Conservation (phyloP, 805 yeast genomes). For the Lipomyces yamanashiensis region DNA sequence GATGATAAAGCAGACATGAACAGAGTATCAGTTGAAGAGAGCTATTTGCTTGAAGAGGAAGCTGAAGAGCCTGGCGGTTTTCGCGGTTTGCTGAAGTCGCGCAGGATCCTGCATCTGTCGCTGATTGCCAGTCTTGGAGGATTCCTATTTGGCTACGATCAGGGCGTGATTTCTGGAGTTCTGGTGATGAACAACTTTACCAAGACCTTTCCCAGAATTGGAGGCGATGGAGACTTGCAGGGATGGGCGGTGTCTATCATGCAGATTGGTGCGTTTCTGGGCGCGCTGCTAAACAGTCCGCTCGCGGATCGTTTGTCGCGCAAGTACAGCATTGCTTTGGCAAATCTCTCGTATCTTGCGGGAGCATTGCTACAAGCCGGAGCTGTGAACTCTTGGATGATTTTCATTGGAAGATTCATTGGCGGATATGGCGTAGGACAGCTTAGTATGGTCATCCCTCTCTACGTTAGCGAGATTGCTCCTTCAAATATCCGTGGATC, state of each 20-base stretch:
- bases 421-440: slow-evolving; percentile 62
- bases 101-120: slow-evolving; percentile 37
- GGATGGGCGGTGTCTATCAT: slow-evolving; percentile 37
- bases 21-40: background rate
- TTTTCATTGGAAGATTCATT: slow-evolving; percentile 57
- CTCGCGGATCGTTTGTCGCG: slow-evolving; percentile 35
- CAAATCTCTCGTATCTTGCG: slow-evolving; percentile 26
- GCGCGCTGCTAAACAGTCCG: slow-evolving; percentile 32
- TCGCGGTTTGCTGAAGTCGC: slow-evolving; percentile 36
- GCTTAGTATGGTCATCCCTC: slow-evolving; percentile 55
- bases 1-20: background rate
- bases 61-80: slow-evolving; percentile 11
- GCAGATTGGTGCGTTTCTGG: slow-evolving; percentile 36
- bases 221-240: slow-evolving; percentile 31
- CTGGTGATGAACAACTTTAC: slow-evolving; percentile 39
- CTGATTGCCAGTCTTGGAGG: slow-evolving; percentile 43
- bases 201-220: slow-evolving; percentile 26
- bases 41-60: background rate
- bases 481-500: slow-evolving; percentile 41
- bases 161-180: slow-evolving; percentile 41
- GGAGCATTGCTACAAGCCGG: slow-evolving; percentile 35
- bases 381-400: slow-evolving; percentile 28
- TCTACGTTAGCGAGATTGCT: slow-evolving; percentile 40
- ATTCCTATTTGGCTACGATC: slow-evolving; percentile 42
- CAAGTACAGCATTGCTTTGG: slow-evolving; percentile 31